These are phyloP conservation scores for Neopestalotiopsis sp. DNA, from an alignment of 2,329 filamentous ascomycete species.

Conservation along the genomic window DNA sequence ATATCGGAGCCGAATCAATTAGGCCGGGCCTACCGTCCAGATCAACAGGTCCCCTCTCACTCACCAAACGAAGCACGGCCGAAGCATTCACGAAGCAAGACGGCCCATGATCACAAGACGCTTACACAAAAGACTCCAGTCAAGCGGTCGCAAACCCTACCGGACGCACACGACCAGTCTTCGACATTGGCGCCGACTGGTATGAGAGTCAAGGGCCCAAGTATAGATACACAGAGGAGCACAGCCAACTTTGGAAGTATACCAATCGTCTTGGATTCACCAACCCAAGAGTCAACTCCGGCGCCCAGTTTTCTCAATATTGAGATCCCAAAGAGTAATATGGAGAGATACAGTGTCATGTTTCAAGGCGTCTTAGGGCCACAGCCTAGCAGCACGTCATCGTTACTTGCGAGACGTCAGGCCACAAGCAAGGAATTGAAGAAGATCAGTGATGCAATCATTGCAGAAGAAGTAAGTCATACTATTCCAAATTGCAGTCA, in stretches of 20 bases:
- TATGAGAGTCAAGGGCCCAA: background rate
- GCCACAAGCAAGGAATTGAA: slow-evolving; percentile 64
- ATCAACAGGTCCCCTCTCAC: slow-evolving; percentile 24
- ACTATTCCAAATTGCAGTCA: background rate
- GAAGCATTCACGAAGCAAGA: slow-evolving; percentile 43
- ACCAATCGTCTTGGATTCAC: slow-evolving; percentile 29
- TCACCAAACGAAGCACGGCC: slow-evolving; percentile 26
- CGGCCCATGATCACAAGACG: slow-evolving; percentile 34
- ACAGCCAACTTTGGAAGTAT: slow-evolving; percentile 32
- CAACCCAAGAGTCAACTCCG: slow-evolving; percentile 14
- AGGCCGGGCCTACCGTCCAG: slow-evolving; percentile 25
- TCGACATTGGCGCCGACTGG: slow-evolving; percentile 21
- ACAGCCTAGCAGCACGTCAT: slow-evolving; percentile 37
- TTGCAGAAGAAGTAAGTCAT: slow-evolving; percentile 42
- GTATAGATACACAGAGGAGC: slow-evolving; percentile 16
- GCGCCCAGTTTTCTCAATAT: slow-evolving; percentile 65
- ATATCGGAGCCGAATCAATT: slow-evolving; percentile 29
- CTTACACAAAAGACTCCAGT: slow-evolving; percentile 51
- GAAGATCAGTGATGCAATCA: slow-evolving; percentile 53
- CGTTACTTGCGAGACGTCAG: slow-evolving; percentile 62
- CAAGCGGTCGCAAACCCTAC: slow-evolving; percentile 49
- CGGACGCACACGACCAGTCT: slow-evolving; percentile 30
- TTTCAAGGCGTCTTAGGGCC: slow-evolving; percentile 75
- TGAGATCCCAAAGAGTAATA: slow-evolving; percentile 77
- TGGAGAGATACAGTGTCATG: slow-evolving; percentile 96